Base-by-base conservation (phyloP, 306 rosid genomes). In the Inga laurina region DNA sequence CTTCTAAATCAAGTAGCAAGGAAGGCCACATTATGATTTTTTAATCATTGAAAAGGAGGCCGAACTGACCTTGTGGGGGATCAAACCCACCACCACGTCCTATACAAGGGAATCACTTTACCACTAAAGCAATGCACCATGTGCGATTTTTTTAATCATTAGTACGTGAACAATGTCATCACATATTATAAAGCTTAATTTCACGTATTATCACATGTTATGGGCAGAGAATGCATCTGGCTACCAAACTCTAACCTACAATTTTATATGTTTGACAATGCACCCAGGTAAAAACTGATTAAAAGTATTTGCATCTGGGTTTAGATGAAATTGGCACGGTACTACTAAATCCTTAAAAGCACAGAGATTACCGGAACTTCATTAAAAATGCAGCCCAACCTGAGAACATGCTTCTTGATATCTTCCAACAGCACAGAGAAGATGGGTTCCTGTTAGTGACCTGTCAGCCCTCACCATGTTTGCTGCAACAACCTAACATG, bases 331-430 rank as follows among this genome's bases (percentile, higher is more conserved):
- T 72, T 21, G 45, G 37, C 54, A 44, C 15, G 4, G 39, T 72
- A 72, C 18, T 72, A 46, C 59, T 19, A 45, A 44, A 45, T 72
- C 59, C 76, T 13, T 45, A 6, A 13, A 46, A 72, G 21, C 35
- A 41, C 45, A 19, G 37, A 72, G 76, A 45, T 48, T 27, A 48
- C 15, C 5, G 32, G 41, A 45, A 79, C 74, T 19, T 69, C 30
- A 49, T 24, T 71, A 45, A 19, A 78, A 46, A 44, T 46, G 68
- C 70, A 79, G 48, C 77, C 86, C 86, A 66, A 96, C 99, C 99
- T 96, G 99, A 84, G 99, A 96, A 88, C 99, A 96, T 71, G 99
- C 99, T 90, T 96, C 99, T 84, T 96, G 99, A 83, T 96, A 86
- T 90, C 95, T 89, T 86, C 99, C 98, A 64, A 96, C 99, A 76